phyloP scores from a whole-genome alignment of 148 eudicot species.

The Nyssa sinensis region DNA sequence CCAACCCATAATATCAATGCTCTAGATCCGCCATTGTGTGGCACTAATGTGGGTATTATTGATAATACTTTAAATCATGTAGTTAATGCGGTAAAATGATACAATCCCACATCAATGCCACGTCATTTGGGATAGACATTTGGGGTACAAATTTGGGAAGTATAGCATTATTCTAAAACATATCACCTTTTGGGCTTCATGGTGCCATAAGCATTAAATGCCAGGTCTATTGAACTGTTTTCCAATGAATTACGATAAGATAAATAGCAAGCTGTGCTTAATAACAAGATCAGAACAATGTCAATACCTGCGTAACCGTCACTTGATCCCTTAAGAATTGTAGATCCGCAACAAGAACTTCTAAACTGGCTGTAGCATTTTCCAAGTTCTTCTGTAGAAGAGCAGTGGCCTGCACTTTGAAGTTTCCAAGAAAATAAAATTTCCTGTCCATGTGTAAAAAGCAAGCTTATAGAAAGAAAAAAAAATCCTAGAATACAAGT shows the following conservation, averaged over 20 bases:
- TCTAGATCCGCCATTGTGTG: too few relatives aligned
- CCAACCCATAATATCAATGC: too few relatives aligned
- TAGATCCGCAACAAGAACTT: slow-evolving; percentile 74
- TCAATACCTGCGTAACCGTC: slow-evolving; percentile 74
- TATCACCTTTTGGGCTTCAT: too few relatives aligned
- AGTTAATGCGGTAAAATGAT: too few relatives aligned
- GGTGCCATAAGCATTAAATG: neutral
- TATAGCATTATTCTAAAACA: too few relatives aligned
- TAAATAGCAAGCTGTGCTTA: neutral
- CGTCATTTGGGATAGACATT: too few relatives aligned
- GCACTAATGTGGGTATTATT: too few relatives aligned
- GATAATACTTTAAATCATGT: too few relatives aligned
- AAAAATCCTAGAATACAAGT: slow-evolving; percentile 13
- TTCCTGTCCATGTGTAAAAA: neutral
- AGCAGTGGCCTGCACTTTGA: slow-evolving; percentile 56
- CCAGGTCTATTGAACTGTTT: neutral
- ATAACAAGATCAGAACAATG: neutral
- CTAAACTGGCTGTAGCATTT: slow-evolving; percentile 90
- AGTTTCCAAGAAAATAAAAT: neutral
- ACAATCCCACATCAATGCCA: too few relatives aligned
- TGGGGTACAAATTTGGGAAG: too few relatives aligned
- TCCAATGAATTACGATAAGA: neutral
- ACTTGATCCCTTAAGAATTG: slow-evolving; percentile 92
- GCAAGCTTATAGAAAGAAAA: neutral
- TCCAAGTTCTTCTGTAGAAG: slow-evolving; percentile 80